A percentile compares a stretch with the other conserved stretches of the same genome.
phyloP scores from a whole-genome alignment of 1,284 basidiomycete species.

The Sporisorium graminicola region DNA sequence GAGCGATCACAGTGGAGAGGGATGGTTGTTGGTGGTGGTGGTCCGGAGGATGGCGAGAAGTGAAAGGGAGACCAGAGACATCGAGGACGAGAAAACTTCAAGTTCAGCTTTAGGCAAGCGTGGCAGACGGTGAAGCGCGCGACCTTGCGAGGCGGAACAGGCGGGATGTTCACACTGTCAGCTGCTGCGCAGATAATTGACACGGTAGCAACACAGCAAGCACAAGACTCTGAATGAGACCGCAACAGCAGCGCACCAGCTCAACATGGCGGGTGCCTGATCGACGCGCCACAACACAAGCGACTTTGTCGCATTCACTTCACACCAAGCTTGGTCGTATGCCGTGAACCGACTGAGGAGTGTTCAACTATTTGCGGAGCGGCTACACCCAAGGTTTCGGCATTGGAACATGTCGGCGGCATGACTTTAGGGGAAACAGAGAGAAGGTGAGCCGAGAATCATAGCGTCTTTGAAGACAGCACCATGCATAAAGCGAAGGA shows the following conservation, averaged over 20 bases:
- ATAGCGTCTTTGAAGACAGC: constrained; percentile 1
- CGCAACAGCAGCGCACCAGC: neutral
- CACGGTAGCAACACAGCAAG: neutral
- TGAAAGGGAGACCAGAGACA: neutral
- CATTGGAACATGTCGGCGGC: constrained; percentile 42
- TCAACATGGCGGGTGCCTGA: constrained; percentile 17
- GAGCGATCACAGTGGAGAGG: neutral
- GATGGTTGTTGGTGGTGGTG: constrained; percentile 4
- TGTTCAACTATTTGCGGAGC: neutral
- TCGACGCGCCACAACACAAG: constrained; percentile 22
- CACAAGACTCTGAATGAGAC: neutral
- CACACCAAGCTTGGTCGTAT: neutral
- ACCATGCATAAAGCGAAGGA: constrained; percentile 2
- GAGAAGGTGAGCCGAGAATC: neutral
- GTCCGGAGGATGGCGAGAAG: constrained; percentile 1
- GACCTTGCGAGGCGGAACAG: neutral
- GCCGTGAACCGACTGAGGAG: neutral
- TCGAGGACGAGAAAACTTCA: too few relatives aligned
- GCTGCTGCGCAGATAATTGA: neutral
- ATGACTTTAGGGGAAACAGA: constrained; percentile 7
- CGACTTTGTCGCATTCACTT: neutral
- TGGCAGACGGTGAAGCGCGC: neutral
- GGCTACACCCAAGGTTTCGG: constrained; percentile 8
- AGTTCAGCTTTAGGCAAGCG: neutral
- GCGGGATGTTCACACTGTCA: neutral